Conservation (phyloP, 345 rosid species). For the Rhizophora apiculata region DNA sequence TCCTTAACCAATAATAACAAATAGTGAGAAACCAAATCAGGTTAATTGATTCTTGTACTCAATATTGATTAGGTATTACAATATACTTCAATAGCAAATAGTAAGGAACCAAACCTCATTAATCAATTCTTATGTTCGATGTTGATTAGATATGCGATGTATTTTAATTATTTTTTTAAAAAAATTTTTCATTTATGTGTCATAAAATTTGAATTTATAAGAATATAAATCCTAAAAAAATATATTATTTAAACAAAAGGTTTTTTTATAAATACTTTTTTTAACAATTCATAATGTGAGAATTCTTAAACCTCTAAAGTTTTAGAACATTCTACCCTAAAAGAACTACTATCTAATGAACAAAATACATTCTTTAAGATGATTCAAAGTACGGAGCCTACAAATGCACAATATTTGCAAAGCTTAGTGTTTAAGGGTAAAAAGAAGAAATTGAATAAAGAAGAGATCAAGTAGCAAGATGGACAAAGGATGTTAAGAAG, state of each 20-base stretch:
- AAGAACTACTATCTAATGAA: conserved; percentile 26
- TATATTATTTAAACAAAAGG: background rate
- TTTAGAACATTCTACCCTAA: conserved; percentile 28
- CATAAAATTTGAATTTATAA: too few species aligned
- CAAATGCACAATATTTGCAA: conserved; percentile 28
- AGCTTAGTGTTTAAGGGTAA: conserved; percentile 19
- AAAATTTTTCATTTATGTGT: background rate
- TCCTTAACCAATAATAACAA: too few species aligned
- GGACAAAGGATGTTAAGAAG: too few species aligned
- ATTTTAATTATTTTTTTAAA: background rate
- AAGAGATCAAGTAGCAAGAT: background rate
- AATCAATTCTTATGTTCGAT: conserved; percentile 32
- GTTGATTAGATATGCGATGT: conserved; percentile 26
- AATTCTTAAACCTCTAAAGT: conserved; percentile 16
- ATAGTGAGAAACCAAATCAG: too few species aligned
- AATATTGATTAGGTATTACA: too few species aligned
- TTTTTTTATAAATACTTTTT: too few species aligned
- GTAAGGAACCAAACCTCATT: too few species aligned
- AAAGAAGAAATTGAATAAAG: conserved; percentile 11
- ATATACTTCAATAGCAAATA: too few species aligned
- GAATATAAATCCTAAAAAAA: too few species aligned
- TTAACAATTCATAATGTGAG: background rate
- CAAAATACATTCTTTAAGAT: conserved; percentile 29
- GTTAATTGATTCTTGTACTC: too few species aligned
- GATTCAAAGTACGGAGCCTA: conserved; percentile 34